These are phyloP conservation scores for Solanum virginianum DNA, from an alignment of 257 asterid species.

Conservation along the genomic window DNA sequence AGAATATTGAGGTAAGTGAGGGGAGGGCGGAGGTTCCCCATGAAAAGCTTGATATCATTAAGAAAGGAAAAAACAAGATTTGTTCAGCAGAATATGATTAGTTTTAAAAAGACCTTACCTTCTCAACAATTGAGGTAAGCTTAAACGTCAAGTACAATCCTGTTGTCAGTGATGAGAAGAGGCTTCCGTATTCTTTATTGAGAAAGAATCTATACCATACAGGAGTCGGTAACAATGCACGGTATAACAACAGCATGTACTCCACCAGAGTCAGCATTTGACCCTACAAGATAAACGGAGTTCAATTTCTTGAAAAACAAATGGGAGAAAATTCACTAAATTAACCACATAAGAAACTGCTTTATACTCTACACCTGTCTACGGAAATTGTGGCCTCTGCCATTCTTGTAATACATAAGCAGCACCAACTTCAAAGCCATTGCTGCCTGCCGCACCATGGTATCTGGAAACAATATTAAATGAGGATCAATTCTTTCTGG, in stretches of 20 bases:
- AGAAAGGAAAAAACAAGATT: background rate
- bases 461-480: constrained; percentile 36
- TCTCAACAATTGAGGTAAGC: constrained; percentile 76
- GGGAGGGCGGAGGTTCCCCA: background rate
- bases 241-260: constrained; percentile 70
- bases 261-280: constrained; percentile 88
- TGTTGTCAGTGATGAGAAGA: constrained; percentile 73
- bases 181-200: constrained; percentile 86
- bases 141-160: constrained; percentile 86
- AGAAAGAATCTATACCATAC: constrained; percentile 92
- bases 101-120: constrained; percentile 30
- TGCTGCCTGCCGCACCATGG: constrained; percentile 72
- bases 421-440: constrained; percentile 67
- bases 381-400: constrained; percentile 76
- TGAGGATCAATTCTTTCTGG: background rate
- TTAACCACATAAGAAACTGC: background rate
- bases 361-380: constrained; percentile 63
- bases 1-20: background rate
- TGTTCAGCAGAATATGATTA: constrained; percentile 1
- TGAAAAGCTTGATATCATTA: background rate
- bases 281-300: constrained; percentile 36
- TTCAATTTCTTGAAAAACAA: background rate
- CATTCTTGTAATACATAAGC: constrained; percentile 68
- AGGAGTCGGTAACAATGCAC: constrained; percentile 85
- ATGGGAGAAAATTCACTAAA: background rate